phyloP scores from a whole-genome alignment of 768 basidiomycete species.

The Nidula microcarpa region DNA sequence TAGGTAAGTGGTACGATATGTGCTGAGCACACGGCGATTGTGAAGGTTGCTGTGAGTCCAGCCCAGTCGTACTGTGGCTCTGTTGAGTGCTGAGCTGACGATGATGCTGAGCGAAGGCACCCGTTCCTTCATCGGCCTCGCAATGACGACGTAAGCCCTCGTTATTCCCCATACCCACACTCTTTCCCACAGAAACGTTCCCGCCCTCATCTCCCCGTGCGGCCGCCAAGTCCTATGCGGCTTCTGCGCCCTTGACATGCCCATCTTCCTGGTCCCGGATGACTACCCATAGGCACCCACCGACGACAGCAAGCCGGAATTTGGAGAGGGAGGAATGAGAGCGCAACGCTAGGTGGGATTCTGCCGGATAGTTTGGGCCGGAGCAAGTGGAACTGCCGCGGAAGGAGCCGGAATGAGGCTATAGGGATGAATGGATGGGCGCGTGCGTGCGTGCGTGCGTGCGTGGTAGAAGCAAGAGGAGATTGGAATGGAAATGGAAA shows the following conservation, averaged over 20 bases:
- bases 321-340: slow-evolving; percentile 48
- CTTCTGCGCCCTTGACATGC: slow-evolving; percentile 74
- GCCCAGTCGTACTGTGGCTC: not conserved
- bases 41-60: slow-evolving; percentile 80
- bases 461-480: not conserved
- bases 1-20: slow-evolving; percentile 84
- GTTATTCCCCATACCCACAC: not conserved
- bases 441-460: not conserved
- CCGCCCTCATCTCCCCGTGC: slow-evolving; percentile 73
- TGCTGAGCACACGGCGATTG: slow-evolving; percentile 90
- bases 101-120: slow-evolving; percentile 73
- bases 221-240: slow-evolving; percentile 91
- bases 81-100: not conserved
- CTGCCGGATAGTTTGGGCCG: slow-evolving; percentile 86
- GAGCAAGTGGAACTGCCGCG: slow-evolving; percentile 62
- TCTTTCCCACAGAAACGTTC: slow-evolving; percentile 55
- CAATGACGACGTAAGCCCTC: slow-evolving; percentile 67
- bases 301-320: slow-evolving; percentile 28
- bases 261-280: slow-evolving; percentile 66
- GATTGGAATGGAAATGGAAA: not conserved
- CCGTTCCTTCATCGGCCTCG: slow-evolving; percentile 67
- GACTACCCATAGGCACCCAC: slow-evolving; percentile 46
- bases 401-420: slow-evolving; percentile 6
- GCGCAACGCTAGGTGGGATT: slow-evolving; percentile 67
- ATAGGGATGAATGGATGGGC: no score